Conservation (phyloP, 78 protist genomes). For the Corallochytrium limacisporum region DNA sequence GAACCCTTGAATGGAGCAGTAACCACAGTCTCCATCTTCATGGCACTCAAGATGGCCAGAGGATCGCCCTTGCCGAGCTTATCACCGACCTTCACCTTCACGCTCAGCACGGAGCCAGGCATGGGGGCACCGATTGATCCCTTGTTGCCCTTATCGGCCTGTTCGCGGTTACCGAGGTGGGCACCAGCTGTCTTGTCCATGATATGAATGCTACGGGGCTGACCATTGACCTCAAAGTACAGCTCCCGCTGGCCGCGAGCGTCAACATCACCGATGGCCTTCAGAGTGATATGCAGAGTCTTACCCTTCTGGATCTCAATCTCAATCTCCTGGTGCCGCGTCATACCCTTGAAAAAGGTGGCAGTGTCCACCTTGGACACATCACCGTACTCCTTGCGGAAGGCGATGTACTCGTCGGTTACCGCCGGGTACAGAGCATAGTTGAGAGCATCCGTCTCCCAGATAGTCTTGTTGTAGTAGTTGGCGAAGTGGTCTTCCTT, state of each 20-base stretch:
- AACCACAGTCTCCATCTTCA: slow-evolving; percentile 63
- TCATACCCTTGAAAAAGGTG: slow-evolving; percentile 18
- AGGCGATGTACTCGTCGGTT: slow-evolving; percentile 10
- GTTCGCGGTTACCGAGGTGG: background rate
- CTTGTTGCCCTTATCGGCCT: slow-evolving; percentile 1
- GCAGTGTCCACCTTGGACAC: slow-evolving; percentile 27
- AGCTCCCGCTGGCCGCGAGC: slow-evolving; percentile 22
- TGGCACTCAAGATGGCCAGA: slow-evolving; percentile 53
- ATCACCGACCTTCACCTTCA: slow-evolving; percentile 27
- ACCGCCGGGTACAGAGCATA: slow-evolving; percentile 36
- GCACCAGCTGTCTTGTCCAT: slow-evolving; percentile 1
- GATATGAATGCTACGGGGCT: slow-evolving; percentile 27
- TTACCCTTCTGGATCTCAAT: slow-evolving; percentile 25
- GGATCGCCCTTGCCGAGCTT: slow-evolving; percentile 34
- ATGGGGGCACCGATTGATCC: slow-evolving; percentile 55
- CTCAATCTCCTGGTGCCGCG: slow-evolving; percentile 10
- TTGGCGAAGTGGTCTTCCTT: background rate
- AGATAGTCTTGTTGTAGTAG: background rate
- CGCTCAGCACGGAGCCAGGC: slow-evolving; percentile 55
- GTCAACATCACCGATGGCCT: background rate
- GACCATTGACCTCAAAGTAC: slow-evolving; percentile 52
- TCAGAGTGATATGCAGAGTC: background rate
- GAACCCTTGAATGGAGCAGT: too few relatives aligned
- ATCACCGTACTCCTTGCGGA: slow-evolving; percentile 9
- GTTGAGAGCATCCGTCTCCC: slow-evolving; percentile 8